Base-by-base conservation (phyloP, 768 basidiomycete genomes). In the Mycena latifolia region DNA sequence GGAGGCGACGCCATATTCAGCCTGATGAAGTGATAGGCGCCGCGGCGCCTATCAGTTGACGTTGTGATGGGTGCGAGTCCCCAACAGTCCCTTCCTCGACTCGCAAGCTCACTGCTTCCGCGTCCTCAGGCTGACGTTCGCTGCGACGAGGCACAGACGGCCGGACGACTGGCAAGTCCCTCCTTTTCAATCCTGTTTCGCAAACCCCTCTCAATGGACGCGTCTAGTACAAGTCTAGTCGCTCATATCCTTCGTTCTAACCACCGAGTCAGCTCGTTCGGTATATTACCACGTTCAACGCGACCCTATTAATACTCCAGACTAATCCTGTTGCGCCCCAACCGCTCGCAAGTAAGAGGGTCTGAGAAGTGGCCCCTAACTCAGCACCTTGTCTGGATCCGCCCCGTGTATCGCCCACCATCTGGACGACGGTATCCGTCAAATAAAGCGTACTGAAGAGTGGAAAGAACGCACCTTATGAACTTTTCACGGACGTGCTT, bases 401-500 rank as follows among this genome's bases (percentile, higher is more conserved):
- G 65, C 18, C 3, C 59, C 65, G 28, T 66, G 52, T 7, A 66
- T 66, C 39, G 58, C 43, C 65, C 65, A 66, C 65, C 65, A 66
- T 33, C 64, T 66, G 29, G 6, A 39, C 37, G 14, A 5, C 15
- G 37, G 37, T 10, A 39, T 15, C 15, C 17, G 10, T 4, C 8
- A 5, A 39, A 17, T 39, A 39, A 39, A 17, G 14, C n/a, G n/a
- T n/a, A 15, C 3, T 45, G n/a, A 45, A 45, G n/a, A n/a, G n/a
- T n/a, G n/a, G n/a, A n/a, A 45, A 11, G 6, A 39, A 55, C 59
- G 7, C 45, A 55, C 65, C 59, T 66, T 12, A 18, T 18, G 56
- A 66, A 66, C 28, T 33, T 66, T 28, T 66, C 65, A 3, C 65
- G 59, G 1, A 66, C 59, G 18, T 56, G 59, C 20, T 53, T 67